Evolutionary conservation across 2,329 filamentous ascomycete species (phyloP).

Genomic region (Calonectria hongkongensis): DNA sequence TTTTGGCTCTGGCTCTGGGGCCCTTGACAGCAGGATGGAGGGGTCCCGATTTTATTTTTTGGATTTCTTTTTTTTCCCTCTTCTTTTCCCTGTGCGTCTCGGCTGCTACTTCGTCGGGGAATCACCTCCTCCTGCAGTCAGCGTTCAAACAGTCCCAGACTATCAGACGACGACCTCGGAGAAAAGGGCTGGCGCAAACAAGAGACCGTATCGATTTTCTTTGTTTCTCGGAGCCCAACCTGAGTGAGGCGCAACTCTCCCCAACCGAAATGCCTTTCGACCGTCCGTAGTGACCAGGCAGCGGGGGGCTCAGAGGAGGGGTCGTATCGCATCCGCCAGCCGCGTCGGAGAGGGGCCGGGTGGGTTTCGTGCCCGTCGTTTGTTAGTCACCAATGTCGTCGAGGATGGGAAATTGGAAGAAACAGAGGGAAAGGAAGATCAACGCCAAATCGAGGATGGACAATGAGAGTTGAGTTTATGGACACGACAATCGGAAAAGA

Average conservation of each 20-base stretch:
- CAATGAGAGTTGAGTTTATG: slow-evolving; percentile 2
- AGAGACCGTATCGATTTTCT: slow-evolving; percentile 23
- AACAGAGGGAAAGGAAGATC: background rate
- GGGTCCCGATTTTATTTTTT: slow-evolving; percentile 22
- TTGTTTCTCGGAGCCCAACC: background rate
- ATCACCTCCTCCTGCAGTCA: slow-evolving; percentile 6
- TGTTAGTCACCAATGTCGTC: slow-evolving; percentile 15
- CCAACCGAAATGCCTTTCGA: slow-evolving; percentile 25
- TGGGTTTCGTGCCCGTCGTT: slow-evolving; percentile 21
- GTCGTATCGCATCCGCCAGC: slow-evolving; percentile 37
- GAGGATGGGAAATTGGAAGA: slow-evolving; percentile 21
- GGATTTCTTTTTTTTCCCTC: background rate
- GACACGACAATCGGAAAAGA: background rate
- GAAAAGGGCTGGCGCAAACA: slow-evolving; percentile 8
- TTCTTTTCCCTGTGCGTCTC: slow-evolving; percentile 19
- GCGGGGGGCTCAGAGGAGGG: slow-evolving; percentile 35
- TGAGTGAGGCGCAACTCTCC: slow-evolving; percentile 31
- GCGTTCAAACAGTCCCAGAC: background rate
- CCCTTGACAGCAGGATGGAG: slow-evolving; percentile 7
- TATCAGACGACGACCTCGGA: background rate
- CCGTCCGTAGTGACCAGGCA: slow-evolving; percentile 18
- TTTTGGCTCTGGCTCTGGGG: slow-evolving; percentile 17
- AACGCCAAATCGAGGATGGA: background rate
- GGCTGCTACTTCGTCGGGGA: slow-evolving; percentile 8
- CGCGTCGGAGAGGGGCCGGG: slow-evolving; percentile 11